Percentiles rank a stretch among this genome's conserved stretches.
Conservation (phyloP, 1,139 yeast species). For the Pichia sp. region DNA sequence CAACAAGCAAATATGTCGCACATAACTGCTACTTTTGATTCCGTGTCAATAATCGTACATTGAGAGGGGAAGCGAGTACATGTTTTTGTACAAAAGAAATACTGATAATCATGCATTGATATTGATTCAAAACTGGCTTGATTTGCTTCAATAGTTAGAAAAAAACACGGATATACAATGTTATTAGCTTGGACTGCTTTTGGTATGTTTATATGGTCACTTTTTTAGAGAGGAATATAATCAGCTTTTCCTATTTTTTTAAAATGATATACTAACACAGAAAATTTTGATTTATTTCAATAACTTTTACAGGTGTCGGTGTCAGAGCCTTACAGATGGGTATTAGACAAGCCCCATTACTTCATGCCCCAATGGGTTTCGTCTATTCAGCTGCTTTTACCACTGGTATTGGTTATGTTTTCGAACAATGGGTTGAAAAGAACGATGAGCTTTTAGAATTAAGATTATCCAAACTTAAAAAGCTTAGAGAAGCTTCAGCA, state of each 20-base stretch:
- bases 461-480: slow-evolving; percentile 31
- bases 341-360: slow-evolving; percentile 33
- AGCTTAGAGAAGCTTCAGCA: slow-evolving; percentile 28
- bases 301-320: slow-evolving; percentile 27
- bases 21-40: no score
- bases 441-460: slow-evolving; percentile 32
- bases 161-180: slow-evolving; percentile 6
- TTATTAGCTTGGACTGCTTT: slow-evolving; percentile 33
- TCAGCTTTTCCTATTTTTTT: no score
- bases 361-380: slow-evolving; percentile 33
- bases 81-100: no score
- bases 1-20: no score
- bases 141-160: no score
- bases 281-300: no score
- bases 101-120: no score
- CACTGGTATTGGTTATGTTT: slow-evolving; percentile 34
- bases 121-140: neutral
- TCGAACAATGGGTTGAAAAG: slow-evolving; percentile 32
- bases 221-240: no score
- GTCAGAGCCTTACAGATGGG: slow-evolving; percentile 38
- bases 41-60: no score
- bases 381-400: slow-evolving; percentile 36
- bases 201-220: slow-evolving; percentile 23
- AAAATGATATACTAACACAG: slow-evolving; percentile 3
- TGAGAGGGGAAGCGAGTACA: no score